Conservation (phyloP, 208 protist species). For the Trypanosoma caninum region DNA sequence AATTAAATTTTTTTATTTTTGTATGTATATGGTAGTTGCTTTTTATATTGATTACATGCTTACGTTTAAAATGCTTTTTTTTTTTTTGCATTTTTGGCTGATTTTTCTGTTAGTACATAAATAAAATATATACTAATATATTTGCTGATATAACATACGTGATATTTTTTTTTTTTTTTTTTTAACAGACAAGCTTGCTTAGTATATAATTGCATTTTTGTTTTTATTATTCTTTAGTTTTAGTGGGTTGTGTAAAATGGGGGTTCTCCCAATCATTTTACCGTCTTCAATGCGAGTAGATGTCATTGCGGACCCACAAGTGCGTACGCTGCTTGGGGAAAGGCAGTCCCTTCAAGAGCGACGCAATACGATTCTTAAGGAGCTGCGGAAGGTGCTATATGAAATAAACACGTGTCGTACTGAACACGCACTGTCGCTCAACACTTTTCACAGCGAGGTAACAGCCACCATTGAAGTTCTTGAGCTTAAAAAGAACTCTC, state of each 20-base stretch:
- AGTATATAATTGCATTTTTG: neutral
- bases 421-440: neutral
- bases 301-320: slow-evolving; percentile 18
- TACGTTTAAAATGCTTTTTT: slow-evolving; percentile 4
- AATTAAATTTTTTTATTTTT: neutral
- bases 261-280: slow-evolving; percentile 7
- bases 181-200: slow-evolving; percentile 1
- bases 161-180: neutral
- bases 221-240: no score
- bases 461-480: slow-evolving; percentile 14
- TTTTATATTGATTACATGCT: slow-evolving; percentile 3
- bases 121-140: no score
- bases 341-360: slow-evolving; percentile 28
- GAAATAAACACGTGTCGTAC: slow-evolving; percentile 11
- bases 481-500: neutral
- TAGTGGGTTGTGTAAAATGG: slow-evolving; percentile 6
- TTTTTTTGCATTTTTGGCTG: neutral
- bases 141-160: no score
- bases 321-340: slow-evolving; percentile 20
- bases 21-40: neutral
- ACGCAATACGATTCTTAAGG: slow-evolving; percentile 5
- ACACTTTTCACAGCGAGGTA: slow-evolving; percentile 10
- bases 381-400: slow-evolving; percentile 12
- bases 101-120: neutral
- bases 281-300: slow-evolving; percentile 30